Evolutionary conservation across 2,329 filamentous ascomycete species (phyloP).

Genomic region (Boeremia exigua): DNA sequence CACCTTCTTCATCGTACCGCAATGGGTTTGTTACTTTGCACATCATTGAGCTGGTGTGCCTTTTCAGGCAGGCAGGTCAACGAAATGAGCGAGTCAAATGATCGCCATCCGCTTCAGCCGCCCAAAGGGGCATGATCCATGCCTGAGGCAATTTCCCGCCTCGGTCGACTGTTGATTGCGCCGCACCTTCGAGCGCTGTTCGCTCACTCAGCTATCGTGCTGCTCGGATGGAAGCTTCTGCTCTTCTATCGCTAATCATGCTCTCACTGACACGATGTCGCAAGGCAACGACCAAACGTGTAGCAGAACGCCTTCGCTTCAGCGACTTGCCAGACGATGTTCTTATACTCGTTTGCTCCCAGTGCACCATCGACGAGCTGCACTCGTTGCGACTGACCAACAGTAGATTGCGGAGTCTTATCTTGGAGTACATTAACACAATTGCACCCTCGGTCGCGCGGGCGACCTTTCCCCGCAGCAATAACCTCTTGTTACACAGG

Average conservation of each 20-base stretch:
- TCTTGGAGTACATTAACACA: constrained; percentile 32
- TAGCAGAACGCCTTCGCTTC: constrained; percentile 12
- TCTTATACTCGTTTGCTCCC: constrained; percentile 36
- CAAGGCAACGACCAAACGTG: not conserved
- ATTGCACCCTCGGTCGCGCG: constrained; percentile 38
- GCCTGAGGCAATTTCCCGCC: constrained; percentile 10
- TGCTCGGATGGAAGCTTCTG: not conserved
- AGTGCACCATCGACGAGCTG: constrained; percentile 39
- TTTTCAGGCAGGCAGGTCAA: not conserved
- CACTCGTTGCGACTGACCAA: constrained; percentile 29
- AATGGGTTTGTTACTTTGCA: not conserved
- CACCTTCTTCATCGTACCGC: not conserved
- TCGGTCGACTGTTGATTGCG: not conserved
- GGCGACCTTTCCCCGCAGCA: constrained; percentile 32
- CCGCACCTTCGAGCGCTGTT: not conserved
- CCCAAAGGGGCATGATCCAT: constrained; percentile 11
- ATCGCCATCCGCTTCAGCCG: constrained; percentile 7
- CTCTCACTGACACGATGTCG: constrained; percentile 4
- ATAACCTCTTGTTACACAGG: constrained; percentile 20
- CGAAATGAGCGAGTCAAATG: not conserved
- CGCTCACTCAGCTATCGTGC: not conserved
- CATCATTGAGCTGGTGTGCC: not conserved
- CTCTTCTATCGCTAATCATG: not conserved
- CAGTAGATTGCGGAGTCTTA: constrained; percentile 28
- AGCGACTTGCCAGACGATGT: constrained; percentile 37